phyloP scores from a whole-genome alignment of 441 rosid genomes.

The Erysimum cheiri region DNA sequence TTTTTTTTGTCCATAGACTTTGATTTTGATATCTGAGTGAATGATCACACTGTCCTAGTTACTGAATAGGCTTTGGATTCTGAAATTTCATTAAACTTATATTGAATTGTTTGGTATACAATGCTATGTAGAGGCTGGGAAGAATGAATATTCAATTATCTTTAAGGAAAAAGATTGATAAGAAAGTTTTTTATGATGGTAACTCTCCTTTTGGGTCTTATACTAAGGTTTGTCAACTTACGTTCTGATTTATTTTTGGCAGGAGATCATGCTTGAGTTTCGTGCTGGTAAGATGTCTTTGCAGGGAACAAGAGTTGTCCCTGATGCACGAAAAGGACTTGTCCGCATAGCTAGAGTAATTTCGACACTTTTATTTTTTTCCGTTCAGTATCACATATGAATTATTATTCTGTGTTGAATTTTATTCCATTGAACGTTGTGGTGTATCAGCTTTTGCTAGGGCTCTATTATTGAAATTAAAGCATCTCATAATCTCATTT shows the following conservation, averaged over 20 bases:
- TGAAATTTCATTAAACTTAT: background rate
- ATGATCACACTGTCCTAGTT: background rate
- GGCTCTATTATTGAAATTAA: background rate
- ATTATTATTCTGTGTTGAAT: constrained; percentile 7
- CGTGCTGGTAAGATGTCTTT: constrained; percentile 95
- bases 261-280: constrained; percentile 86
- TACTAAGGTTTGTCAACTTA: background rate
- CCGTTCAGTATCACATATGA: background rate
- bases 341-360: constrained; percentile 82
- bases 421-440: background rate
- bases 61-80: background rate
- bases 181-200: background rate
- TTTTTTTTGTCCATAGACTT: background rate
- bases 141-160: background rate
- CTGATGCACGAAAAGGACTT: constrained; percentile 91
- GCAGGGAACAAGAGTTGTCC: constrained; percentile 81
- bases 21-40: background rate
- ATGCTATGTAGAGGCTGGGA: background rate
- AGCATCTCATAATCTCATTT: background rate
- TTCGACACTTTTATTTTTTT: background rate
- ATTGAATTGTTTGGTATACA: background rate
- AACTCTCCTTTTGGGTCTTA: background rate
- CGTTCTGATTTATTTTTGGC: constrained; percentile 36
- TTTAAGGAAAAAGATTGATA: background rate
- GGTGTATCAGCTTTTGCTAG: background rate